A percentile compares a stretch with the other conserved stretches of the same genome.
Conservation (phyloP, 2,329 filamentous ascomycete genomes). For the Cladosporium austrohemisphaericum region DNA sequence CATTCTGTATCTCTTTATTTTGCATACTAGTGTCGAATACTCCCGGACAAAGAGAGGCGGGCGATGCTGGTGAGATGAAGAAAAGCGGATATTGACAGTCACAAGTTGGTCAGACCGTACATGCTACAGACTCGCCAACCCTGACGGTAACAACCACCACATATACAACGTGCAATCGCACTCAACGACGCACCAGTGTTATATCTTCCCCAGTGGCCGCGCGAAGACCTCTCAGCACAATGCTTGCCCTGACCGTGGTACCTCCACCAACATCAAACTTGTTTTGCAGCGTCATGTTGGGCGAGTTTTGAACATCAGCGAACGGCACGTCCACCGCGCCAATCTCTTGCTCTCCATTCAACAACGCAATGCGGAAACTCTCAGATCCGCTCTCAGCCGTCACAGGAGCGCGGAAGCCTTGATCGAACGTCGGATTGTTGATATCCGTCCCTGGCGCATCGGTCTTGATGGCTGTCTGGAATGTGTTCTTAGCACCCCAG, state of each 20-base stretch:
- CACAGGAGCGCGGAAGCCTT: conserved; percentile 44
- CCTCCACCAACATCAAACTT: conserved; percentile 38
- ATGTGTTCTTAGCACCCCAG: conserved; percentile 39
- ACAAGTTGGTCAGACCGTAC: too few species aligned
- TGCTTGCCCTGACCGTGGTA: conserved; percentile 35
- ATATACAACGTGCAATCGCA: too few species aligned
- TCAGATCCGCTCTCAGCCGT: conserved; percentile 31
- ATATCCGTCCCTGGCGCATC: conserved; percentile 47
- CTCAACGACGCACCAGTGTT: conserved; percentile 9
- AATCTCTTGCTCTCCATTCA: conserved; percentile 36
- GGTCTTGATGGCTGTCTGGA: conserved; percentile 41
- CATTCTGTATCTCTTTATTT: too few species aligned
- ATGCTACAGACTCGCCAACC: too few species aligned
- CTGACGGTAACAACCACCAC: too few species aligned
- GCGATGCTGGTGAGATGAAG: too few species aligned
- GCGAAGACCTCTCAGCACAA: conserved; percentile 34
- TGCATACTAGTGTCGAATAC: too few species aligned
- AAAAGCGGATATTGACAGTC: too few species aligned
- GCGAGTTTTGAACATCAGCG: conserved; percentile 33
- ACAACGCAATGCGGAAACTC: conserved; percentile 34
- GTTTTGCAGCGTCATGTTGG: conserved; percentile 32
- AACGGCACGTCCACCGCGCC: conserved; percentile 38
- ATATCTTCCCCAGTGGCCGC: conserved; percentile 13
- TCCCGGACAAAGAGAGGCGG: too few species aligned
- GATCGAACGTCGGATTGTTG: conserved; percentile 48